Base-by-base conservation (phyloP, 208 protist genomes). In the Naegleria fowleri region DNA sequence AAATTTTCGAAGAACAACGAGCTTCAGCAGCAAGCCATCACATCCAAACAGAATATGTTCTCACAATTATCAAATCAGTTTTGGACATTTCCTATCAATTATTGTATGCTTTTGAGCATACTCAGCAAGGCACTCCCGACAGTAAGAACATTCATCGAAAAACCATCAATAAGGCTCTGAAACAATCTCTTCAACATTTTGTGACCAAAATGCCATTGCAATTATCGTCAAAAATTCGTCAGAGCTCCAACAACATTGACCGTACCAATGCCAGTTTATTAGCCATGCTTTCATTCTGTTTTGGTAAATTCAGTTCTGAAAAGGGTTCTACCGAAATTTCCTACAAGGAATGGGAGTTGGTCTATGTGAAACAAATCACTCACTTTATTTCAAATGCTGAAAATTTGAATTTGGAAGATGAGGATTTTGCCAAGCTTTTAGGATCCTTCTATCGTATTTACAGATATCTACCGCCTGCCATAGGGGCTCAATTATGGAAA, bases 31-130 rank as follows among this genome's bases (percentile, higher is more conserved):
- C 29, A 16, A 84, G 38, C 6, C 29, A 84, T 16, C 38, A 84
- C 29, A 84, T 84, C 15, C 76, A 84, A 84, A 84, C 33, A 15
- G 29, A 33, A 84, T 41, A 84, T 41, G 76, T 41, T 16, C 38
- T 84, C 9, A 40, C 29, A 9, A 36, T 40, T 40, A 84, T 84
- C 76, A 84, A 84, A 39, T 40, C 29, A 19, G 38, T 84, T 36
- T 40, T 84, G 33, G 29, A 40, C 29, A 84, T 84, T 40, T 15
- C 38, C 33, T 84, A 84, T 40, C 29, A 84, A 84, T 15, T 84
- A 38, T 39, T 84, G 33, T 84, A 84, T 84, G 76, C 76, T 36
- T 84, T 41, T 40, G 76, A 84, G 39, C 76, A 84, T 16, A 84
- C 38, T 41, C 38, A 33, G 33, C 33, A 84, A 84, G 76, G 76